Evolutionary conservation across 2,329 filamentous ascomycete species (phyloP).

Genomic region (Scleromitrula shiraiana): DNA sequence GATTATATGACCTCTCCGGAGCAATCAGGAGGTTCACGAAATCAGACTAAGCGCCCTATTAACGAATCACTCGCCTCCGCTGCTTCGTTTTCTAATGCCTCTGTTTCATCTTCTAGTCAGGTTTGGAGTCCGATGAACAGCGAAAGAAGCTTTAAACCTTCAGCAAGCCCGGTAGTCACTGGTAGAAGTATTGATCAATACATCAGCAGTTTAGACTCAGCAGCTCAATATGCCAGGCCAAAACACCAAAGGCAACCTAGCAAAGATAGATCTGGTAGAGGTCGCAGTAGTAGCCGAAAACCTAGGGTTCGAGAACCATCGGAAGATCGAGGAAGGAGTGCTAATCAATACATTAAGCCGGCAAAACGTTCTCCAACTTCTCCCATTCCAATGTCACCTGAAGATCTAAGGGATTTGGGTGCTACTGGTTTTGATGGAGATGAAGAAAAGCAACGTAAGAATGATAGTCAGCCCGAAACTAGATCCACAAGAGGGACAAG

Average conservation of each 20-base stretch:
- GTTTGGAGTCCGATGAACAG: constrained; percentile 29
- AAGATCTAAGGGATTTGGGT: constrained; percentile 63
- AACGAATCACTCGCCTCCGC: constrained; percentile 28
- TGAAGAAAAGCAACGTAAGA: constrained; percentile 17
- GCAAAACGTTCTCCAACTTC: constrained; percentile 86
- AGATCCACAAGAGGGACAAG: constrained; percentile 31
- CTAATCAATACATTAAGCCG: constrained; percentile 53
- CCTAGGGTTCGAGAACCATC: constrained; percentile 51
- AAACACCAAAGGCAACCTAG: constrained; percentile 42
- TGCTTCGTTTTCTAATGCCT: constrained; percentile 42
- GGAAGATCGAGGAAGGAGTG: constrained; percentile 61
- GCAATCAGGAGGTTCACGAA: constrained; percentile 42
- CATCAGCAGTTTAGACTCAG: constrained; percentile 76
- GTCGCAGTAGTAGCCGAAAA: constrained; percentile 43
- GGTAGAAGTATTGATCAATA: constrained; percentile 71
- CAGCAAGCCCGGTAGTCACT: constrained; percentile 48
- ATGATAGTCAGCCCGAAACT: constrained; percentile 25
- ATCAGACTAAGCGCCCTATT: not conserved
- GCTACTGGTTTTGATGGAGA: constrained; percentile 28
- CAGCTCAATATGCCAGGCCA: constrained; percentile 54
- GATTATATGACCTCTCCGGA: constrained; percentile 49
- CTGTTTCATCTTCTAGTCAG: constrained; percentile 45
- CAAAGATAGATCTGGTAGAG: constrained; percentile 31
- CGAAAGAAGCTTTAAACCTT: constrained; percentile 41
- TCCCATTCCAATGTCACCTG: constrained; percentile 87